phyloP scores from a whole-genome alignment of 148 eudicot genomes.

The Cornus florida region DNA sequence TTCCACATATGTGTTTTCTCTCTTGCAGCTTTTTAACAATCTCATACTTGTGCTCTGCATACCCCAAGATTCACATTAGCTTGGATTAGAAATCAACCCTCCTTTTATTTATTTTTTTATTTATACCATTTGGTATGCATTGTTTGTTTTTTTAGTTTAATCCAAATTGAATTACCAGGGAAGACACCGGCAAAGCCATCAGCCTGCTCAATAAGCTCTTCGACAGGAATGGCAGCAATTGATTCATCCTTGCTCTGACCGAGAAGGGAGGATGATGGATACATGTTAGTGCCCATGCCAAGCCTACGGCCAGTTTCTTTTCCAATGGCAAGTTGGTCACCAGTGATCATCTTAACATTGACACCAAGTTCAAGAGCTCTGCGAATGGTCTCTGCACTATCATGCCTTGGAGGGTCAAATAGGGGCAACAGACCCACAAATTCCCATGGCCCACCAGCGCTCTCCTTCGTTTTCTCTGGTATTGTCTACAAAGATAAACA shows the following conservation, averaged over 20 bases:
- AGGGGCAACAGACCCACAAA: conserved; percentile 88
- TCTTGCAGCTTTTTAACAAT: conserved; percentile 91
- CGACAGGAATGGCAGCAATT: conserved; percentile 59
- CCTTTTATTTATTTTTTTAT: background rate
- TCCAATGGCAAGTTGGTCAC: conserved; percentile 96
- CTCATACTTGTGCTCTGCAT: conserved; percentile 90
- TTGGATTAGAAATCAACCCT: background rate
- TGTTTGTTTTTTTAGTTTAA: background rate
- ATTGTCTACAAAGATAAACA: conserved; percentile 41
- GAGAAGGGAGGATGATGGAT: conserved; percentile 85
- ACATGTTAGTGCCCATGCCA: conserved; percentile 98
- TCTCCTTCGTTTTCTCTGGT: conserved; percentile 75
- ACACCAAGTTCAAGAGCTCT: conserved; percentile 93
- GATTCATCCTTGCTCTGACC: conserved; percentile 67
- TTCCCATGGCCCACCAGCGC: conserved; percentile 82
- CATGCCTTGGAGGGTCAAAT: conserved; percentile 95
- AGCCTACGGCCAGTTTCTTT: conserved; percentile 95
- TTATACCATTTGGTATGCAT: background rate
- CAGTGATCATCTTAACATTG: conserved; percentile 97
- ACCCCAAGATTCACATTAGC: background rate
- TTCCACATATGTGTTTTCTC: conserved; percentile 87
- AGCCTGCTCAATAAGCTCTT: conserved; percentile 88
- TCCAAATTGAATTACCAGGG: conserved; percentile 60
- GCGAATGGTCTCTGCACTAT: conserved; percentile 93
- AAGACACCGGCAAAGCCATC: conserved; percentile 98